phyloP scores from a whole-genome alignment of 1,284 basidiomycete species.

The Ceratobasidium theobromae region DNA sequence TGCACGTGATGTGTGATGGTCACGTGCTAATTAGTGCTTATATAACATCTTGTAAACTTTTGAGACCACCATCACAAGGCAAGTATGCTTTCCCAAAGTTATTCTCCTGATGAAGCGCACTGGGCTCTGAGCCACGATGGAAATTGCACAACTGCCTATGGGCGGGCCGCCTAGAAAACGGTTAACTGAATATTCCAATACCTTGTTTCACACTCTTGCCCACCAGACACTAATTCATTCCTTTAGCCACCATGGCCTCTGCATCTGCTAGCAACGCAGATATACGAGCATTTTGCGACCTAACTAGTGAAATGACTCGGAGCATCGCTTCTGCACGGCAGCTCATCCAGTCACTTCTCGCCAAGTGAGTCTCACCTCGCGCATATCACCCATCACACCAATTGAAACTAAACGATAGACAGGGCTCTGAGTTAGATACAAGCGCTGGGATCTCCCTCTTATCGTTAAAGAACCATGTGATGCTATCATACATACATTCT shows the following conservation, averaged over 20 bases:
- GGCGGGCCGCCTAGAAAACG: constrained; percentile 87
- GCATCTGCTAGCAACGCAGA: constrained; percentile 16
- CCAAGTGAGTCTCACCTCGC: constrained; percentile 51
- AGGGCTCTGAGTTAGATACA: constrained; percentile 56
- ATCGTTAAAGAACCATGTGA: constrained; percentile 81
- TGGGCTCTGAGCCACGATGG: constrained; percentile 78
- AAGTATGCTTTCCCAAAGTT: constrained; percentile 3
- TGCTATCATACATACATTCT: constrained; percentile 87
- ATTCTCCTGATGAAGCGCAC: constrained; percentile 73
- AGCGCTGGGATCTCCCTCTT: constrained; percentile 87
- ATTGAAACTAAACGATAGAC: constrained; percentile 28
- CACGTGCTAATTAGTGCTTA: neutral
- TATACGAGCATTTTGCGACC: constrained; percentile 42
- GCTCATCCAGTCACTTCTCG: constrained; percentile 54
- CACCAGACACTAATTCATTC: constrained; percentile 13
- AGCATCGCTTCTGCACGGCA: constrained; percentile 64
- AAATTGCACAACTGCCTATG: constrained; percentile 63
- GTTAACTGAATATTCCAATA: constrained; percentile 63
- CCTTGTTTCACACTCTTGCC: constrained; percentile 11
- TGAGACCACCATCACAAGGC: constrained; percentile 16
- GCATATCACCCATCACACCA: neutral
- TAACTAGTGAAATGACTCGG: constrained; percentile 62
- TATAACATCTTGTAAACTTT: constrained; percentile 23
- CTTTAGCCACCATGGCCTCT: constrained; percentile 30
- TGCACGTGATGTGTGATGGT: neutral